Evolutionary conservation across 73 alveolate genomes (phyloP).

Genomic region (Paraurostyla sp.): DNA sequence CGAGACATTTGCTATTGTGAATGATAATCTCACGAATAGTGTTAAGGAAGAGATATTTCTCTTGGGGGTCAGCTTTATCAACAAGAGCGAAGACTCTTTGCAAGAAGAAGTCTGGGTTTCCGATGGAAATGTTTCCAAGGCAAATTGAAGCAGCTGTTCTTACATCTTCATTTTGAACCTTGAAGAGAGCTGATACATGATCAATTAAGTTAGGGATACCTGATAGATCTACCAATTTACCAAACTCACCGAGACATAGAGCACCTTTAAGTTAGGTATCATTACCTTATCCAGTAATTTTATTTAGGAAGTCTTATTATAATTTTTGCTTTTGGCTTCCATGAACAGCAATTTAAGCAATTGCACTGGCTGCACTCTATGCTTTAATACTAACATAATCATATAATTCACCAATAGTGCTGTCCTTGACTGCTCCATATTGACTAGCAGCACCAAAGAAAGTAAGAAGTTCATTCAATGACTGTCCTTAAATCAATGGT

Average conservation of each 20-base stretch:
- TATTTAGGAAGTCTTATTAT: constrained; percentile 16
- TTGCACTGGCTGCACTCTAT: constrained; percentile 40
- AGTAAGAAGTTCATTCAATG: constrained; percentile 9
- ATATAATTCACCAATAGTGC: neutral
- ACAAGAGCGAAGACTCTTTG: constrained; percentile 74
- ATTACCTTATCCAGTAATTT: constrained; percentile 37
- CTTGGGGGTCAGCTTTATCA: constrained; percentile 60
- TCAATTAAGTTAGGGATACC: constrained; percentile 15
- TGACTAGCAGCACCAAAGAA: constrained; percentile 36
- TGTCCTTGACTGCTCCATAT: neutral
- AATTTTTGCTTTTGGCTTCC: neutral
- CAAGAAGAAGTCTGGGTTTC: constrained; percentile 80
- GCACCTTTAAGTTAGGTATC: constrained; percentile 56
- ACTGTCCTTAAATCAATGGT: constrained; percentile 53
- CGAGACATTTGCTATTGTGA: constrained; percentile 67
- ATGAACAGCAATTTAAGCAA: constrained; percentile 65
- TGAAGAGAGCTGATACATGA: constrained; percentile 67
- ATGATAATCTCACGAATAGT: constrained; percentile 83
- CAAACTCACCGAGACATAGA: constrained; percentile 85
- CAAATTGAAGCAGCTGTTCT: constrained; percentile 87
- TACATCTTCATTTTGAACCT: constrained; percentile 70
- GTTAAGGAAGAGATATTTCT: constrained; percentile 75
- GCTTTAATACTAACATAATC: constrained; percentile 22
- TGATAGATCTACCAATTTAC: constrained; percentile 76
- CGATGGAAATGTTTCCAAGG: constrained; percentile 86